Conservation (phyloP, 176 grass and related monocot genomes). For the Cocos nucifera region DNA sequence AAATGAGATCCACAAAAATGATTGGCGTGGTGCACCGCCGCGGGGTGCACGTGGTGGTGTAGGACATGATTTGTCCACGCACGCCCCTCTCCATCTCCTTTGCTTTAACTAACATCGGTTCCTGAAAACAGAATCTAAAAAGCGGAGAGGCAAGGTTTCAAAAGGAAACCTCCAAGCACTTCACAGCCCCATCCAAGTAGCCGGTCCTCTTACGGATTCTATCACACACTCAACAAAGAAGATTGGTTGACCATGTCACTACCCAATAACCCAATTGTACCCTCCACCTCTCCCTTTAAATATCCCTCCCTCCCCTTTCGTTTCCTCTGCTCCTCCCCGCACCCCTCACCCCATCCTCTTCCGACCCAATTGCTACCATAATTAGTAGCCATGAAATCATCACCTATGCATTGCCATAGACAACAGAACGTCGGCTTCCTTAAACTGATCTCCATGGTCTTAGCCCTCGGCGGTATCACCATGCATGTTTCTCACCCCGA, state of each 20-base stretch:
- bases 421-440: conserved; percentile 29
- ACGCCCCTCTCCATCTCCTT: neutral
- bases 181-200: conserved; percentile 3
- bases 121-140: conserved; percentile 6
- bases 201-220: conserved; percentile 43
- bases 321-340: conserved; percentile 3
- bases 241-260: conserved; percentile 56
- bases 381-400: too few relatives aligned
- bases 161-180: conserved; percentile 18
- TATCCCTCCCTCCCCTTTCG: conserved; percentile 36
- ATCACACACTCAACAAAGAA: conserved; percentile 10
- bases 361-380: conserved; percentile 3
- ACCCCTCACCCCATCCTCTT: conserved; percentile 5
- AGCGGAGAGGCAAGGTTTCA: conserved; percentile 13
- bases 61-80: too few relatives aligned
- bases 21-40: too few relatives aligned
- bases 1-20: too few relatives aligned
- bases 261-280: neutral
- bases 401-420: too few relatives aligned
- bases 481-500: conserved; percentile 68
- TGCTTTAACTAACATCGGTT: neutral
- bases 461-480: conserved; percentile 52
- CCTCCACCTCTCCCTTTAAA: conserved; percentile 45
- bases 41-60: too few relatives aligned
- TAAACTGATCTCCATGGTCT: conserved; percentile 48